Conservation (phyloP, 305 asterid species). For the Fraxinus albicans region DNA sequence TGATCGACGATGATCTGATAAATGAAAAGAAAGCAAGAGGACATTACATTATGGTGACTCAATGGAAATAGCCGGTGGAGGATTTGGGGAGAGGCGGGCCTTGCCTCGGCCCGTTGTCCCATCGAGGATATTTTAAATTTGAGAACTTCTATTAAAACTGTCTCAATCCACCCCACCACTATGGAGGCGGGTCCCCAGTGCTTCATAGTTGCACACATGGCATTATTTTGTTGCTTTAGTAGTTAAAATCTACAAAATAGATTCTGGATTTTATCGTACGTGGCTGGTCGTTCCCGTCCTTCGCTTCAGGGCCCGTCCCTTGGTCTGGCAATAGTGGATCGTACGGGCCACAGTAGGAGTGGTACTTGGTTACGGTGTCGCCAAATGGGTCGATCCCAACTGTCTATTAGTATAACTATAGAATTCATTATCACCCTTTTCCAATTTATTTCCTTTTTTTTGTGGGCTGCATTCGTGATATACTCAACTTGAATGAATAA, state of each 20-base stretch:
- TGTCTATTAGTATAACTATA: not conserved
- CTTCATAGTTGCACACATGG: slow-evolving; percentile 31
- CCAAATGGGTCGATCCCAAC: slow-evolving; percentile 8
- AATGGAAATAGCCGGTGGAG: not conserved
- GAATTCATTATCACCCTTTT: too few relatives aligned
- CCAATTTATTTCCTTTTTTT: too few relatives aligned
- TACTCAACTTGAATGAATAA: too few relatives aligned
- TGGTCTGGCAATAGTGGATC: not conserved
- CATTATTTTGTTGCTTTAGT: slow-evolving; percentile 37
- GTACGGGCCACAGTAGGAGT: not conserved
- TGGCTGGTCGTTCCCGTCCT: too few relatives aligned
- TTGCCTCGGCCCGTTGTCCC: too few relatives aligned
- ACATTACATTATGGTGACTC: not conserved
- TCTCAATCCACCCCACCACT: not conserved
- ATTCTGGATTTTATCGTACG: slow-evolving; percentile 10
- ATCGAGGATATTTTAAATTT: too few relatives aligned
- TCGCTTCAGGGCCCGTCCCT: too few relatives aligned
- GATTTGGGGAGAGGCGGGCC: too few relatives aligned
- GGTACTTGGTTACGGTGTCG: slow-evolving; percentile 5
- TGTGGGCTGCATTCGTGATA: too few relatives aligned
- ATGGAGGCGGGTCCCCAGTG: not conserved
- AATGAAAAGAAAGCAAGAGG: not conserved
- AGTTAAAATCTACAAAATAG: slow-evolving; percentile 30
- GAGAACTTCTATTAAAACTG: too few relatives aligned
- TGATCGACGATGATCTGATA: not conserved